These are phyloP conservation scores for Heliamphora exappendiculata DNA, from an alignment of 148 eudicot genomes.

Conservation along the genomic window DNA sequence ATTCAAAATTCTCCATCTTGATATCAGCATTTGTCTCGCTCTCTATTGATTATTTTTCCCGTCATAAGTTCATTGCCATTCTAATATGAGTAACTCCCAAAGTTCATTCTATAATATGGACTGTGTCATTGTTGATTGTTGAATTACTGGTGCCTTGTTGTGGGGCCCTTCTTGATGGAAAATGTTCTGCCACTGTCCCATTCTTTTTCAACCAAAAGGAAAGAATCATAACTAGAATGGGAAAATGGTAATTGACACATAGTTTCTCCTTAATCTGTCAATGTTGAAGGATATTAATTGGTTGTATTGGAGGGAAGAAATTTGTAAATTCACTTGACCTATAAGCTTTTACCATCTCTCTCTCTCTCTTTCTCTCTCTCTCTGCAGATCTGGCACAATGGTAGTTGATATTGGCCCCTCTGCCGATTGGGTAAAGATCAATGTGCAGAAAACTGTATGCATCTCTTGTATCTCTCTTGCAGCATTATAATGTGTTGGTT, in stretches of 20 bases:
- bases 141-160: not conserved
- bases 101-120: not conserved
- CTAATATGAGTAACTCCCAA: not conserved
- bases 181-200: not conserved
- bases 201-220: not conserved
- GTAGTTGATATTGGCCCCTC: slow-evolving; percentile 75
- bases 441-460: slow-evolving; percentile 76
- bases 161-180: not conserved
- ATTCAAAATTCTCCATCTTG: not conserved
- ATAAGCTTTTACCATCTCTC: not conserved
- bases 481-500: not conserved
- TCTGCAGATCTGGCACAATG: slow-evolving; percentile 44
- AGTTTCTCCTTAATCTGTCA: not conserved
- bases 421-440: slow-evolving; percentile 93
- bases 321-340: not conserved
- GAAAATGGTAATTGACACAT: not conserved
- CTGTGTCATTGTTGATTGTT: not conserved
- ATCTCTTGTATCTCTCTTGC: not conserved
- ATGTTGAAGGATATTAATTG: not conserved
- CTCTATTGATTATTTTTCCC: not conserved
- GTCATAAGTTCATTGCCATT: not conserved
- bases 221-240: not conserved
- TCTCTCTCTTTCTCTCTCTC: not conserved
- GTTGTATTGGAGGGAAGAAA: not conserved
- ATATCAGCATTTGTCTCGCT: not conserved